phyloP scores from a whole-genome alignment of 2,329 filamentous ascomycete genomes.

The Thielaviopsis musarum region DNA sequence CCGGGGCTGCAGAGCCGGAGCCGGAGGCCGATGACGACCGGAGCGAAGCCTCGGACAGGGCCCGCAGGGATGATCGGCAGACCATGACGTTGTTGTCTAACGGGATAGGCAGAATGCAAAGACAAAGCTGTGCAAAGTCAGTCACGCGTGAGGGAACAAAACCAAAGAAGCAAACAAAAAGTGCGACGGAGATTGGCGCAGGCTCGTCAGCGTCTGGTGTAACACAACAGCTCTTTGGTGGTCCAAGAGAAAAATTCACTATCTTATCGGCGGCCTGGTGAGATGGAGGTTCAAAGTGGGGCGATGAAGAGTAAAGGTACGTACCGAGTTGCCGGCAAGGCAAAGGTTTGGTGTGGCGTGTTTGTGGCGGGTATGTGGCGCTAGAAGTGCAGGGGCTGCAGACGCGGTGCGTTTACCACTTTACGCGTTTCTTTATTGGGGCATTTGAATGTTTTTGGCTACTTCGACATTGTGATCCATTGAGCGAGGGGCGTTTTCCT shows the following conservation, averaged over 20 bases:
- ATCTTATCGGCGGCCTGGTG: slow-evolving; percentile 12
- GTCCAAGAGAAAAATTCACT: slow-evolving; percentile 9
- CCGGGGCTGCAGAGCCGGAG: not conserved
- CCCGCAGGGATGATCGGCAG: slow-evolving; percentile 4
- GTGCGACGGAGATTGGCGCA: not conserved
- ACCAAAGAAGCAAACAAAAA: not conserved
- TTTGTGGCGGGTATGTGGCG: not conserved
- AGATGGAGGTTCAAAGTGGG: slow-evolving; percentile 7
- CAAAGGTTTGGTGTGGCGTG: not conserved
- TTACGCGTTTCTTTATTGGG: slow-evolving; percentile 5
- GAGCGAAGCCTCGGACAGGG: slow-evolving; percentile 9
- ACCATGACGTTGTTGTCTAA: not conserved
- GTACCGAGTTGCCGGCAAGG: not conserved
- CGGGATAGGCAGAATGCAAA: not conserved
- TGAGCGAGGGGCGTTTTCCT: not conserved
- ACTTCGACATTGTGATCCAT: not conserved
- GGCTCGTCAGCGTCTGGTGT: not conserved
- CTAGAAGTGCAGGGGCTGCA: not conserved
- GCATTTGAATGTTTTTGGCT: not conserved
- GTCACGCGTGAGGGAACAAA: not conserved
- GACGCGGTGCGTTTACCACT: slow-evolving; percentile 1
- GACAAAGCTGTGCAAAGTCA: not conserved
- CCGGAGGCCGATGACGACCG: not conserved
- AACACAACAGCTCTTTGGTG: not conserved
- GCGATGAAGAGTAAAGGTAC: not conserved